Conservation (phyloP, 2,329 filamentous ascomycete genomes). For the Nigrograna mackinnonii region DNA sequence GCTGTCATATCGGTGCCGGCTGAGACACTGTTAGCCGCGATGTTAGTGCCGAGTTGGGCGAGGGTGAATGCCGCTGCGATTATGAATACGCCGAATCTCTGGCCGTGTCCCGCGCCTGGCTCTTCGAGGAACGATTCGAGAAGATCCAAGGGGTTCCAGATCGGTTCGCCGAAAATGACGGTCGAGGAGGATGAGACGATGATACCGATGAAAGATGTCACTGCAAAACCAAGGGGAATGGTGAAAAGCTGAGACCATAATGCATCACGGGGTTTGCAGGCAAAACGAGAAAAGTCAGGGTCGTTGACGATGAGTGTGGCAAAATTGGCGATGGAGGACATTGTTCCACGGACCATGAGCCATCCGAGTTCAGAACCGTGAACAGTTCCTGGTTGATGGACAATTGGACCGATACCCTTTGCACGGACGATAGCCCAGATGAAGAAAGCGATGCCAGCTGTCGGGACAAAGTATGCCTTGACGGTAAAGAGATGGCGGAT, state of each 20-base stretch:
- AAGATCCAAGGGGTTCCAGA: constrained; percentile 48
- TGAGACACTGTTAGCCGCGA: constrained; percentile 71
- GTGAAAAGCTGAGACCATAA: constrained; percentile 1
- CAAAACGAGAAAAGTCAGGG: constrained; percentile 1
- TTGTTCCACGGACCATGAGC: constrained; percentile 83
- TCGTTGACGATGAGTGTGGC: constrained; percentile 2
- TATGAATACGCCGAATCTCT: constrained; percentile 13
- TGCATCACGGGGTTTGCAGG: constrained; percentile 1
- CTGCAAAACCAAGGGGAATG: constrained; percentile 21
- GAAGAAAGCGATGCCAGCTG: constrained; percentile 75
- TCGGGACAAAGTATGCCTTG: constrained; percentile 83
- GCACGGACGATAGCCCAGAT: constrained; percentile 33
- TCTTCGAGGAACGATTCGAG: constrained; percentile 47
- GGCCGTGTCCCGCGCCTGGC: constrained; percentile 35
- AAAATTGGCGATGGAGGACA: constrained; percentile 40
- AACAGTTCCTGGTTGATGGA: constrained; percentile 40
- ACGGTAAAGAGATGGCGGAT: constrained; percentile 89
- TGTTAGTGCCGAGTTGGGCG: constrained; percentile 82
- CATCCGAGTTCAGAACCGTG: constrained; percentile 74
- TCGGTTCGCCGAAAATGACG: constrained; percentile 46
- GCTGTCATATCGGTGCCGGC: constrained; percentile 62
- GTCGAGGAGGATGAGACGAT: constrained; percentile 54
- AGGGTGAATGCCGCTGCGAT: constrained; percentile 48
- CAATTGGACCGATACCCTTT: constrained; percentile 3
- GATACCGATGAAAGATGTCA: constrained; percentile 78